Evolutionary conservation across 139 green algal genomes (phyloP), one percentile per base, ranked within the genome.

Genomic region (Volvox reticuliferus): DNA sequence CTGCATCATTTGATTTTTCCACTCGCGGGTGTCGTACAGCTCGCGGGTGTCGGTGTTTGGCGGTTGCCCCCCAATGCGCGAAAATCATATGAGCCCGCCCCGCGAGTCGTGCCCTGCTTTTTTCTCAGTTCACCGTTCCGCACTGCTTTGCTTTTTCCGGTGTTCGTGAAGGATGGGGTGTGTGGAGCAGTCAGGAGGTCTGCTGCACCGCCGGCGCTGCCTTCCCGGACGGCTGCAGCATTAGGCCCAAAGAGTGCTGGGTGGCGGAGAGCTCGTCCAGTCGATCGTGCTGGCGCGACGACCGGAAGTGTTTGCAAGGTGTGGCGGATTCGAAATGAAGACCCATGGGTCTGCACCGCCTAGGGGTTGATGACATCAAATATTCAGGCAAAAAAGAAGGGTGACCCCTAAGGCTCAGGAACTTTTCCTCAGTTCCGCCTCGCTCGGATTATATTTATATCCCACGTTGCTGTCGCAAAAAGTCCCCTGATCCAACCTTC

Each of bases 221-320:
- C 30, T 94, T 95, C 81, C 88, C 88, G 26, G 91, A 94, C 76
- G 92, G 92, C 75, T 94, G 92, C 81, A 88, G 76, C 86, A 67
- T 82, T 61, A 73, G 86, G 14, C 92, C 89, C 50, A 21, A 50
- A 1, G 55, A 92, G 55, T 94, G 91, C 91, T 95, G 93, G 91
- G 94, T 95, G 77, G 88, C 94, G 61, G 94, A 96, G 88, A 87
- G 20, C 84, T 84, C 81, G 17, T 18, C 68, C 19, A 73, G 92
- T 17, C 77, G 88, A 37, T 95, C 92, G 5, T 96, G 94, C 90
- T 88, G 92, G 2, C 68, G 87, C 1, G 94, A 96, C 68, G 89
- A 96, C 69, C 91, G 94, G 75, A 93, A 92, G 85, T 96, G 94
- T 91, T 80, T 96, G 84, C 94, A 96, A 86, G 94, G 93, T 94